Percentiles rank a stretch among this genome's conserved stretches.
Evolutionary conservation across 129 eudicot genomes (phyloP).

Genomic region (Rutidosis leptorrhynchoides): DNA sequence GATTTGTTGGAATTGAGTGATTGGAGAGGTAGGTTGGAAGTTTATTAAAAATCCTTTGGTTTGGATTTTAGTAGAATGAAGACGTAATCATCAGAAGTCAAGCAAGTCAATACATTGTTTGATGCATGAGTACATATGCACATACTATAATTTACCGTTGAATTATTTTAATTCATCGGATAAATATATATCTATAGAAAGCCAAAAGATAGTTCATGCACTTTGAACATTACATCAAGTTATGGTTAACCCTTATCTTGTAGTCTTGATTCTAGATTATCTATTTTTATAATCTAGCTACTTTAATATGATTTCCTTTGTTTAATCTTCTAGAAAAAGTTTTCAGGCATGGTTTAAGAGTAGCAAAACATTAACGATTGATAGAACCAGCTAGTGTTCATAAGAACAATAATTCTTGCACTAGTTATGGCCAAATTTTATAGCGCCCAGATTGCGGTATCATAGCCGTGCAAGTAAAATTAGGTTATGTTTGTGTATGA

Average conservation of each 20-base stretch:
- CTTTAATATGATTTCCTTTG: neutral
- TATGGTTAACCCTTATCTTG: slow-evolving; percentile 16
- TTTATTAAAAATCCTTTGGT: slow-evolving; percentile 37
- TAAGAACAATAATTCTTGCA: neutral
- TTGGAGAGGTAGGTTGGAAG: slow-evolving; percentile 20
- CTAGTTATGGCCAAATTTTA: neutral
- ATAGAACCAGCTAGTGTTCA: too few relatives aligned
- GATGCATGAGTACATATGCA: slow-evolving; percentile 7
- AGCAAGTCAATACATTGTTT: slow-evolving; percentile 22
- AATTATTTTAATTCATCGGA: slow-evolving; percentile 14
- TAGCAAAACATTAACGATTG: too few relatives aligned
- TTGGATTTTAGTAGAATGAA: slow-evolving; percentile 33
- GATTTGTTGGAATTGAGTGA: slow-evolving; percentile 21
- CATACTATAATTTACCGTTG: slow-evolving; percentile 23
- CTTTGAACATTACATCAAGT: slow-evolving; percentile 23
- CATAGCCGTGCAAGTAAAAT: too few relatives aligned
- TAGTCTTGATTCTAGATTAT: neutral
- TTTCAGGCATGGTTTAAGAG: neutral
- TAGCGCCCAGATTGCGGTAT: too few relatives aligned
- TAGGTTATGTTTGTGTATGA: too few relatives aligned
- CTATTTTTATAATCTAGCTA: neutral
- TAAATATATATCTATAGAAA: slow-evolving; percentile 6
- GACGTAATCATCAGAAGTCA: neutral
- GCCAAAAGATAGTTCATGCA: slow-evolving; percentile 30
- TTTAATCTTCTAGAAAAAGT: too few relatives aligned